Evolutionary conservation across 169 alveolate species (phyloP).

Genomic region (Miamiensis avidus): DNA sequence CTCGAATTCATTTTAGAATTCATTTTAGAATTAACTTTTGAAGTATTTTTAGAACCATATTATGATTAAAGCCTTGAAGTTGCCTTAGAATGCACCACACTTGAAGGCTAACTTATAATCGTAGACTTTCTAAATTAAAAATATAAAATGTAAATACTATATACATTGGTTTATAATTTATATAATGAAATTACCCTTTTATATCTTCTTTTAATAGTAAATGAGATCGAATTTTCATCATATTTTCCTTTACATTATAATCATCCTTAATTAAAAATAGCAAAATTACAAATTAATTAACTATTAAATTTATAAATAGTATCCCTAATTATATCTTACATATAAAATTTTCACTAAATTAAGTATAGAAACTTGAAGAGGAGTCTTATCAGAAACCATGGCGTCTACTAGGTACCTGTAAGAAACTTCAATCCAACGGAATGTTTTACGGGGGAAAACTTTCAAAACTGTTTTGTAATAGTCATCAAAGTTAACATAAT

Average conservation of each 20-base stretch:
- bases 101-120: too few relatives aligned
- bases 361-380: background rate
- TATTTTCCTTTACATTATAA: background rate
- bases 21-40: background rate
- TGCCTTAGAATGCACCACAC: too few relatives aligned
- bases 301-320: too few relatives aligned
- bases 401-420: background rate
- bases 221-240: background rate
- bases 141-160: too few relatives aligned
- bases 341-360: background rate
- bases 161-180: too few relatives aligned
- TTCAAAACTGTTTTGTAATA: background rate
- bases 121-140: too few relatives aligned
- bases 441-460: slow-evolving; percentile 8
- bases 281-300: background rate
- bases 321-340: background rate
- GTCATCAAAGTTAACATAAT: slow-evolving; percentile 3
- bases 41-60: too few relatives aligned
- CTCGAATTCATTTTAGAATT: background rate
- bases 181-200: background rate
- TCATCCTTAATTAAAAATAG: background rate
- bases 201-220: background rate
- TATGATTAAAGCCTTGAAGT: too few relatives aligned
- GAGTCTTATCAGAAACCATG: background rate
- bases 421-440: slow-evolving; percentile 15